Conservation (phyloP, 768 basidiomycete species). For the Lactifluus rugatus region DNA sequence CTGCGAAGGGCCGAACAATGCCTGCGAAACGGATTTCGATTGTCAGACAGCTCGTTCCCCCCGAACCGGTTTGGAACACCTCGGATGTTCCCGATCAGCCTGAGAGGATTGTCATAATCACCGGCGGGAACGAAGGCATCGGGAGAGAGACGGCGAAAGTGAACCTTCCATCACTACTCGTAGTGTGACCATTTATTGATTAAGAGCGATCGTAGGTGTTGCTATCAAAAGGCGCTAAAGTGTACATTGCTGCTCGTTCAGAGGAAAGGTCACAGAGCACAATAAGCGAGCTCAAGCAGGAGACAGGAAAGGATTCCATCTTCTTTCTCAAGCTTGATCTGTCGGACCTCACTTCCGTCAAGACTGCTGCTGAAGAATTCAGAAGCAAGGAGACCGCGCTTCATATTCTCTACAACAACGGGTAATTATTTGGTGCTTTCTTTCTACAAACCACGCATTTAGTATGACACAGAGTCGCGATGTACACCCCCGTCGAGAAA, state of each 20-base stretch:
- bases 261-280: slow-evolving; percentile 17
- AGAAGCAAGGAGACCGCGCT: slow-evolving; percentile 21
- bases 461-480: slow-evolving; percentile 22
- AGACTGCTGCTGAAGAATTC: slow-evolving; percentile 29
- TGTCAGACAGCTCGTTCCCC: slow-evolving; percentile 11
- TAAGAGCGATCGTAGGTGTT: slow-evolving; percentile 19
- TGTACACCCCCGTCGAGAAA: slow-evolving; percentile 26
- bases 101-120: slow-evolving; percentile 23
- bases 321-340: slow-evolving; percentile 31
- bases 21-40: slow-evolving; percentile 1
- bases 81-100: slow-evolving; percentile 23
- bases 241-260: slow-evolving; percentile 26
- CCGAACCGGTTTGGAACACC: slow-evolving; percentile 10
- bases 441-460: not conserved
- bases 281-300: slow-evolving; percentile 20
- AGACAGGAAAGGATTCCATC: slow-evolving; percentile 15
- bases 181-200: not conserved
- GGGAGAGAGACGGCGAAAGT: slow-evolving; percentile 19
- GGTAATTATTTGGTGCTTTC: slow-evolving; percentile 13
- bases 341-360: slow-evolving; percentile 28
- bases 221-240: slow-evolving; percentile 25
- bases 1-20: not conserved
- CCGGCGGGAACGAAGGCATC: slow-evolving; percentile 22
- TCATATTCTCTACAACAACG: slow-evolving; percentile 31
- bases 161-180: not conserved